A percentile compares a stretch with the other conserved stretches of the same genome.
Conservation (phyloP, 306 rosid species). For the Cyamopsis tetragonoloba region DNA sequence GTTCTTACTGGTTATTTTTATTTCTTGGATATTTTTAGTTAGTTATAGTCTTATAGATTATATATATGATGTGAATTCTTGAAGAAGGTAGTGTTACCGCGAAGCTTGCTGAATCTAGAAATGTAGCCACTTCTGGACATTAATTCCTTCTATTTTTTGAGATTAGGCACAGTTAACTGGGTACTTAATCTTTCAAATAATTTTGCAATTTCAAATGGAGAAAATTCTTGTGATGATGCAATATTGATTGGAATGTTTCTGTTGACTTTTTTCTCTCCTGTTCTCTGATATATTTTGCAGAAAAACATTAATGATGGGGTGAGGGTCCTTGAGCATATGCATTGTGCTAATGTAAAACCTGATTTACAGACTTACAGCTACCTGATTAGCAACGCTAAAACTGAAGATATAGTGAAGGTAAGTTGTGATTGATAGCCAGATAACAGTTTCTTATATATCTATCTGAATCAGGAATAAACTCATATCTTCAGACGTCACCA, state of each 20-base stretch:
- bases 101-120: background rate
- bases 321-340: constrained; percentile 60
- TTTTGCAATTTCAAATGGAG: background rate
- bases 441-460: constrained; percentile 3
- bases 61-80: background rate
- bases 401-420: constrained; percentile 58
- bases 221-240: background rate
- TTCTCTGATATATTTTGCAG: constrained; percentile 43
- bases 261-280: constrained; percentile 3
- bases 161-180: background rate
- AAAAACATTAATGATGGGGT: constrained; percentile 46
- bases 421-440: constrained; percentile 8
- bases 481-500: background rate
- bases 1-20: background rate
- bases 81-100: background rate
- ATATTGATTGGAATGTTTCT: background rate
- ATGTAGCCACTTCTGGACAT: background rate
- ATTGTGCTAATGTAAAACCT: constrained; percentile 46
- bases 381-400: constrained; percentile 51
- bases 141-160: background rate
- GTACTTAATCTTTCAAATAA: background rate
- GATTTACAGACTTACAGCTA: constrained; percentile 60
- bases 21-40: background rate
- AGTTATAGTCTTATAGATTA: constrained; percentile 4
- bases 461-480: background rate